A percentile compares a stretch with the other conserved stretches of the same genome.
Evolutionary conservation across 306 rosid species (phyloP).

Genomic region (Inga leiocalycina): DNA sequence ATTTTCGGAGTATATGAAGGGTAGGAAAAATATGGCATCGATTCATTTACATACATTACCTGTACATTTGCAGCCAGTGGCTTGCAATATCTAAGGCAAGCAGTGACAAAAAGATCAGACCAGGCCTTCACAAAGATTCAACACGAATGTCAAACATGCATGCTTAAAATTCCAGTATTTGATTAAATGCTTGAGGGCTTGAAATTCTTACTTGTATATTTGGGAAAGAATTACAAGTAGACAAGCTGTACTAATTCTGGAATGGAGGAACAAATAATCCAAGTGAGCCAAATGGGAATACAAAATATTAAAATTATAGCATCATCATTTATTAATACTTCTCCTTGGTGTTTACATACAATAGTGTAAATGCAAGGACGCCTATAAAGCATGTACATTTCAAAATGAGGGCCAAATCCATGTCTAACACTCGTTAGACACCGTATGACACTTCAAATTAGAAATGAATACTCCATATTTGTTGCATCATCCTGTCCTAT

Average conservation of each 20-base stretch:
- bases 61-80: slow-evolving; percentile 99
- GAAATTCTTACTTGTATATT: slow-evolving; percentile 69
- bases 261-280: slow-evolving; percentile 40
- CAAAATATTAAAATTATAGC: slow-evolving; percentile 19
- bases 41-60: slow-evolving; percentile 46
- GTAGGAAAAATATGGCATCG: neutral
- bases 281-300: slow-evolving; percentile 28
- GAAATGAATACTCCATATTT: neutral
- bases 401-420: neutral
- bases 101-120: slow-evolving; percentile 76
- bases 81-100: slow-evolving; percentile 94
- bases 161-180: slow-evolving; percentile 29
- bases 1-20: slow-evolving; percentile 3
- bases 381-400: neutral
- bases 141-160: slow-evolving; percentile 41
- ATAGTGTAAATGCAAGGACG: neutral
- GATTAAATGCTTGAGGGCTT: slow-evolving; percentile 21
- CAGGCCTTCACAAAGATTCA: slow-evolving; percentile 73
- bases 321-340: slow-evolving; percentile 13
- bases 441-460: neutral
- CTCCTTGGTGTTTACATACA: slow-evolving; percentile 20
- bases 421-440: neutral
- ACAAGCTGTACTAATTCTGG: slow-evolving; percentile 98
- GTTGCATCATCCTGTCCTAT: neutral
- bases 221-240: slow-evolving; percentile 92